phyloP scores from a whole-genome alignment of 169 alveolate genomes.

The Plasmodium gonderi region DNA sequence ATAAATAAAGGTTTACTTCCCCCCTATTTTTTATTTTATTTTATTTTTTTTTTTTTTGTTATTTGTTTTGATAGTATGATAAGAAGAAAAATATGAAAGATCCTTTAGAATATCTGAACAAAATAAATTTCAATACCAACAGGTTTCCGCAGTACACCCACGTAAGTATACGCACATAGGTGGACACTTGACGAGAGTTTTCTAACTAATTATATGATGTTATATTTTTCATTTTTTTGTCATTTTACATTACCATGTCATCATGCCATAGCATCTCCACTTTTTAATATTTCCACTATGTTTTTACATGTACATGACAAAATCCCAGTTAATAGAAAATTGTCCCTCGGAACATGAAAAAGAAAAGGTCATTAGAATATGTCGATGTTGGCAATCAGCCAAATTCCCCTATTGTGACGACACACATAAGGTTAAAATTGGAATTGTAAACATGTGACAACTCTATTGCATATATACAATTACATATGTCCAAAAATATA shows the following conservation, averaged over 20 bases:
- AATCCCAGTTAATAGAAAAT: constrained; percentile 73
- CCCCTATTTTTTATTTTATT: too few species aligned
- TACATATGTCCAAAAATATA: neutral
- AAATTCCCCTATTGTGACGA: constrained; percentile 90
- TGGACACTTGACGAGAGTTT: too few species aligned
- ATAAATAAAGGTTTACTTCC: neutral
- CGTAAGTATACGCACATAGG: constrained; percentile 36
- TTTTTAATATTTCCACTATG: neutral
- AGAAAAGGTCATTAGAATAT: constrained; percentile 81
- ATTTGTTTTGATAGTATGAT: neutral
- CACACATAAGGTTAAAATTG: constrained; percentile 85
- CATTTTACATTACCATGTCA: too few species aligned
- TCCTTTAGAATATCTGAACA: constrained; percentile 81
- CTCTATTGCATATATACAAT: neutral
- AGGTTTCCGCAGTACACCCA: constrained; percentile 81
- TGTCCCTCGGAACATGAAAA: constrained; percentile 79
- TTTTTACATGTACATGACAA: constrained; percentile 6
- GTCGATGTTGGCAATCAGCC: constrained; percentile 91
- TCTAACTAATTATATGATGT: too few species aligned
- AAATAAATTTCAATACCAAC: constrained; percentile 82
- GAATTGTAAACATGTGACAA: neutral
- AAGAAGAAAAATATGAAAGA: constrained; percentile 71
- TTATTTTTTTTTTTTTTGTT: neutral
- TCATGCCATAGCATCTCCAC: too few species aligned
- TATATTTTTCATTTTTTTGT: neutral